A percentile compares a stretch with the other conserved stretches of the same genome.
phyloP scores from a whole-genome alignment of 2,329 filamentous ascomycete genomes.

The Trichoderma koningii region DNA sequence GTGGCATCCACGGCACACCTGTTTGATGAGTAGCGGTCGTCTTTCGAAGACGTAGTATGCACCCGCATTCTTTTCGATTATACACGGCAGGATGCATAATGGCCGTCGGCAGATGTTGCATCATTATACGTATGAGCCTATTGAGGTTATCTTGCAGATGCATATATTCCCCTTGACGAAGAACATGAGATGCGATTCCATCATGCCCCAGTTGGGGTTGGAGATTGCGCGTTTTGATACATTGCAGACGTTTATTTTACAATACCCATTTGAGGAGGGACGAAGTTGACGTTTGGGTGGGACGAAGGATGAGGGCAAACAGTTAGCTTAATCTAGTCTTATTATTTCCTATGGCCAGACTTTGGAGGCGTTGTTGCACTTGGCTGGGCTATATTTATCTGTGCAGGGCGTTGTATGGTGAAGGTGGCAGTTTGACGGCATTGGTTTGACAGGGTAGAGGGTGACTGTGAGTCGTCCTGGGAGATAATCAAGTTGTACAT shows the following conservation, averaged over 20 bases:
- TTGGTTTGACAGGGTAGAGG: slow-evolving; percentile 4
- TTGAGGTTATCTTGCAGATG: neutral
- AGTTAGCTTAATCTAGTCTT: neutral
- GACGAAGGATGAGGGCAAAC: neutral
- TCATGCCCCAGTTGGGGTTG: slow-evolving; percentile 1
- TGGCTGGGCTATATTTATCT: slow-evolving; percentile 6
- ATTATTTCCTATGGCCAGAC: slow-evolving; percentile 2
- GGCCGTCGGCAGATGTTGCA: slow-evolving; percentile 22
- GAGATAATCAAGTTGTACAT: too few species aligned
- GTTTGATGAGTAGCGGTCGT: slow-evolving; percentile 33
- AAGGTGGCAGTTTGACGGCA: neutral
- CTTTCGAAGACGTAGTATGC: slow-evolving; percentile 11
- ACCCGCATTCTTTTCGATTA: neutral
- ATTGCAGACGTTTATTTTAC: slow-evolving; percentile 23
- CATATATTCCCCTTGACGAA: slow-evolving; percentile 20
- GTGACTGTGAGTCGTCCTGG: neutral
- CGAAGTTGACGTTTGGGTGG: slow-evolving; percentile 15
- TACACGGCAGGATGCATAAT: slow-evolving; percentile 11
- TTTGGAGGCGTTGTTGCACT: slow-evolving; percentile 11
- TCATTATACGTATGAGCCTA: slow-evolving; percentile 6
- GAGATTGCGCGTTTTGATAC: slow-evolving; percentile 25
- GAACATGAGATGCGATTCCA: slow-evolving; percentile 26
- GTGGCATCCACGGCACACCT: slow-evolving; percentile 33
- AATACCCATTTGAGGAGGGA: slow-evolving; percentile 27
- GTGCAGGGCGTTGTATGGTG: neutral